Conservation (phyloP, 2,329 filamentous ascomycete species). For the Clonostachys sp. region DNA sequence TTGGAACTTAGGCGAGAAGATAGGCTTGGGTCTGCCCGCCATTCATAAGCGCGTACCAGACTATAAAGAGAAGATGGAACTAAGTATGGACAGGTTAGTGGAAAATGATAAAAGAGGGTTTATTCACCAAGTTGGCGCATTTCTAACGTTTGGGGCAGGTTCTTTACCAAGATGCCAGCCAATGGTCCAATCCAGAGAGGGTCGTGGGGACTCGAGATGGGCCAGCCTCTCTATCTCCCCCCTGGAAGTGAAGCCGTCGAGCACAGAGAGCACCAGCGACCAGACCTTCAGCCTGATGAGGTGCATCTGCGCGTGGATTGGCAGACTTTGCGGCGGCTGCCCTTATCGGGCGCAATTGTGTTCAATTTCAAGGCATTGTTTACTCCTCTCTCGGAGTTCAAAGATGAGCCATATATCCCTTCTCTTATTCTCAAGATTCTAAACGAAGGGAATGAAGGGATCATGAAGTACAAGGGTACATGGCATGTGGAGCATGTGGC, state of each 20-base stretch:
- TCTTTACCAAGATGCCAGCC: conserved; percentile 73
- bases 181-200: conserved; percentile 76
- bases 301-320: conserved; percentile 76
- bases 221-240: conserved; percentile 70
- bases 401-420: conserved; percentile 69
- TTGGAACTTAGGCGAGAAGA: conserved; percentile 73
- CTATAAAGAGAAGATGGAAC: conserved; percentile 83
- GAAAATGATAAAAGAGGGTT: background rate
- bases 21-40: conserved; percentile 62
- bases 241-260: conserved; percentile 61
- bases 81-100: conserved; percentile 75
- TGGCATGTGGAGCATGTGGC: conserved; percentile 75
- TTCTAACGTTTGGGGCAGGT: conserved; percentile 38
- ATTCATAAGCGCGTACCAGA: conserved; percentile 76
- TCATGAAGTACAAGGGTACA: conserved; percentile 79
- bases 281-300: conserved; percentile 50
- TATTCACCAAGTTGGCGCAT: too few relatives aligned
- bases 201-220: conserved; percentile 79
- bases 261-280: conserved; percentile 53
- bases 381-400: conserved; percentile 66
- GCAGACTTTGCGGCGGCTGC: conserved; percentile 79
- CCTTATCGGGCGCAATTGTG: conserved; percentile 68
- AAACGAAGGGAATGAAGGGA: conserved; percentile 56
- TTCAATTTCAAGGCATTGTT: conserved; percentile 91
- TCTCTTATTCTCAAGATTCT: conserved; percentile 63